Evolutionary conservation across 1,139 yeast species (phyloP), one percentile per base, ranked within the genome.

Genomic region (Suhomyces wounanorum): DNA sequence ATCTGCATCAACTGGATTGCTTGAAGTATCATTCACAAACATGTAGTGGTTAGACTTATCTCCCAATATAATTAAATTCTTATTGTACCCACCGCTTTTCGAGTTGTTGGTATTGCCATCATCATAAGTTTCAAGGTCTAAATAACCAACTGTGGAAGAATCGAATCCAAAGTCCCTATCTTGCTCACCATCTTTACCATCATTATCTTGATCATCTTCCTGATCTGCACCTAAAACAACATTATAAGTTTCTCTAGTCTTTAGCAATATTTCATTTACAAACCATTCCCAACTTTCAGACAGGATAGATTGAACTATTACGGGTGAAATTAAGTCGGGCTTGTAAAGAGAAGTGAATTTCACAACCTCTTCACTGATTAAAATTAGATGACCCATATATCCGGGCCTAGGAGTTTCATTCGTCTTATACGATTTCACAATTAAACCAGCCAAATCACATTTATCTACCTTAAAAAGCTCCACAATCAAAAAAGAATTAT

Each of bases 331-430:
- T 42, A 77, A 64, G 51, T 77, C 81, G 0, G 82, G 82, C 54
- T 77, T 77, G 54, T 77, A 77, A 28, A 77, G 65, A 4, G 79
- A 75, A 3, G 81, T 73, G 57, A 77, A 77, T 58, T 77, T 77
- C 35, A 77, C 81, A 35, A 77, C 77, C 54, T 77, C 82, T 55
- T 77, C 82, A 61, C 80, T 74, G 14, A 77, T 72, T 14, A 77
- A 63, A 30, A 77, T 73, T 47, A 77, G 60, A 56, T 77, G 82
- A 0, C 82, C 82, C 72, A 76, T 70, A 54, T 75, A 77, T 0
- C 81, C 82, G 0, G 81, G 80, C 37, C 79, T 59, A 1, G 76
- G 72, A 1, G 62, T 67, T 1, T 60, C 59, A 13, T 60, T 50
- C 7, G 58, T 54, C 28, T 56, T 57, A 55, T 73, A 75, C 3